Conservation (phyloP, 2,329 filamentous ascomycete genomes). For the Pseudofabraea citricarpa region DNA sequence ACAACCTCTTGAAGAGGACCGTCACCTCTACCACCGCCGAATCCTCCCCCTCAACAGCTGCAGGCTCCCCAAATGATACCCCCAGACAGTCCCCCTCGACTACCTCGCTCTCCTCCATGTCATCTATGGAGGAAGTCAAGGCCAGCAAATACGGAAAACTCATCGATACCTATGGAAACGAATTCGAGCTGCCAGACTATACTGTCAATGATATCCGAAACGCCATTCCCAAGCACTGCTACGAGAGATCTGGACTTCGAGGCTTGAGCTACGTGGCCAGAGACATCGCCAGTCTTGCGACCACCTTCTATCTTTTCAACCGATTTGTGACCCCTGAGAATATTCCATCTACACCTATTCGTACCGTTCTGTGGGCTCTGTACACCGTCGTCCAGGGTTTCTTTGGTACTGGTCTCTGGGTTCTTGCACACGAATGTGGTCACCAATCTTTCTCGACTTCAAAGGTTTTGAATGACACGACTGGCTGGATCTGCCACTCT, state of each 20-base stretch:
- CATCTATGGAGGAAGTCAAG: constrained; percentile 50
- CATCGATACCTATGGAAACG: constrained; percentile 88
- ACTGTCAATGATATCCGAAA: constrained; percentile 97
- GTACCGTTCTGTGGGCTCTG: constrained; percentile 58
- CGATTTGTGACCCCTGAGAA: constrained; percentile 83
- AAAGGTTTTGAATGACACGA: constrained; percentile 82
- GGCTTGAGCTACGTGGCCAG: constrained; percentile 81
- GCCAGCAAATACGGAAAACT: constrained; percentile 55
- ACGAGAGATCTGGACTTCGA: constrained; percentile 72
- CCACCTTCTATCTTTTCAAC: constrained; percentile 84
- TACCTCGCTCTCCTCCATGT: constrained; percentile 89
- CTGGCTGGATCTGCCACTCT: constrained; percentile 89
- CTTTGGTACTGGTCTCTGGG: constrained; percentile 91
- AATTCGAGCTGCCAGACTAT: constrained; percentile 90
- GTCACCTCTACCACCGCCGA: constrained; percentile 22
- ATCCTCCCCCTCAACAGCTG: constrained; percentile 47
- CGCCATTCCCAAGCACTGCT: constrained; percentile 97
- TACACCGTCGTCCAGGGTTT: constrained; percentile 81
- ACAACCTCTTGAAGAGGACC: constrained; percentile 18
- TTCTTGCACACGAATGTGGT: constrained; percentile 95
- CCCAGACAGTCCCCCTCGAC: constrained; percentile 67
- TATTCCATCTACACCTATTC: constrained; percentile 63
- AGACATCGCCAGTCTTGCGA: constrained; percentile 67
- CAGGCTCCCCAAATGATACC: constrained; percentile 54
- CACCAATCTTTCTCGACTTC: constrained; percentile 96